Conservation (phyloP, 1,284 basidiomycete genomes). For the Bondarzewia mesenterica region DNA sequence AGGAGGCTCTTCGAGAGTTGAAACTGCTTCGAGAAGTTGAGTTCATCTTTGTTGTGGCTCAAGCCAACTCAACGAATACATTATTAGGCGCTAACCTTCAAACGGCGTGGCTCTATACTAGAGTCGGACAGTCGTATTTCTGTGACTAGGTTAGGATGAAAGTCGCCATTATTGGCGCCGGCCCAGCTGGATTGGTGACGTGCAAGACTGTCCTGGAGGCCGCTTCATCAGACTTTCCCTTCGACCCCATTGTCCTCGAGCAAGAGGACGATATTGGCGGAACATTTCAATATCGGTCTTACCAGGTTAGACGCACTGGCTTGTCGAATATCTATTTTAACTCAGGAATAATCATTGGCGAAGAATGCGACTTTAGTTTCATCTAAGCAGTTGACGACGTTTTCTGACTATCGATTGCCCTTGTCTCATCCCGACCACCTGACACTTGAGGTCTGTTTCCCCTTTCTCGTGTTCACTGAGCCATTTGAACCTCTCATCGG, state of each 20-base stretch:
- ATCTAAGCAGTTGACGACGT: slow-evolving; percentile 56
- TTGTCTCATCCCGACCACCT: slow-evolving; percentile 49
- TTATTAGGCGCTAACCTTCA: too few species aligned
- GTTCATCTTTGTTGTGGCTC: too few species aligned
- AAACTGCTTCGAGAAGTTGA: too few species aligned
- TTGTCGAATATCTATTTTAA: background rate
- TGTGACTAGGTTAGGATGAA: slow-evolving; percentile 10
- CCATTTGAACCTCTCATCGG: background rate
- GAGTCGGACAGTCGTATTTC: too few species aligned
- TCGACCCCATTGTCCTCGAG: slow-evolving; percentile 49
- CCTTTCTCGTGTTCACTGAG: background rate
- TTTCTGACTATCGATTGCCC: slow-evolving; percentile 55
- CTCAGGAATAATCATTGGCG: slow-evolving; percentile 12
- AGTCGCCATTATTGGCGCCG: slow-evolving; percentile 40
- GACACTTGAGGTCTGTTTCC: slow-evolving; percentile 31
- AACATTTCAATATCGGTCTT: slow-evolving; percentile 43
- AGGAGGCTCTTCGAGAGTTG: too few species aligned
- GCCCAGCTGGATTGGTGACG: slow-evolving; percentile 52
- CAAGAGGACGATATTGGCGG: slow-evolving; percentile 56
- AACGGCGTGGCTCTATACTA: too few species aligned
- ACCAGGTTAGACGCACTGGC: slow-evolving; percentile 22
- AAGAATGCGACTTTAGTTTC: slow-evolving; percentile 52
- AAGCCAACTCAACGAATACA: too few species aligned
- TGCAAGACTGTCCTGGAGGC: slow-evolving; percentile 49
- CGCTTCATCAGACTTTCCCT: slow-evolving; percentile 30